These are phyloP conservation scores for Lactifluus echinatus DNA, from an alignment of 768 basidiomycete species.

Conservation along the genomic window DNA sequence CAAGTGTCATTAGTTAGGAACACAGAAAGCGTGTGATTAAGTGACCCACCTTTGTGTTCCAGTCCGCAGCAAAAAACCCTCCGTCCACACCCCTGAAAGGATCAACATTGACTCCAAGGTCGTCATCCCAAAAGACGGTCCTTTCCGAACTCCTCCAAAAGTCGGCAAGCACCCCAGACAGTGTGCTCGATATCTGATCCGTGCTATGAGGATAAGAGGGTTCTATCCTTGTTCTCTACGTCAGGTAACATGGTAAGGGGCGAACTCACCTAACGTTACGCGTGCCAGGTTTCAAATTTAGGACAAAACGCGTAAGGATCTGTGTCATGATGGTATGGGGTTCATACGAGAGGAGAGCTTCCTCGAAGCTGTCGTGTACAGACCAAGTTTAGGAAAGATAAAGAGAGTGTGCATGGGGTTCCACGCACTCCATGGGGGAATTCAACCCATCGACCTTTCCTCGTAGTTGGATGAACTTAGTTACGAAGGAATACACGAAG, in stretches of 20 bases:
- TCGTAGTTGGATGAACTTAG: conserved; percentile 69
- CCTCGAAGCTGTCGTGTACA: conserved; percentile 54
- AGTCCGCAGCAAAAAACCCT: conserved; percentile 74
- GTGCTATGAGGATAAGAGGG: conserved; percentile 40
- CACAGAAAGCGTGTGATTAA: conserved; percentile 21
- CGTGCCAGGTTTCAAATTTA: conserved; percentile 79
- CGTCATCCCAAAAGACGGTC: conserved; percentile 75
- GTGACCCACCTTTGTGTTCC: conserved; percentile 68
- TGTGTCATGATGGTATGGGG: conserved; percentile 65
- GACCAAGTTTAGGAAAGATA: not conserved
- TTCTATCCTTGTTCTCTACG: conserved; percentile 29
- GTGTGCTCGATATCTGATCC: conserved; percentile 75
- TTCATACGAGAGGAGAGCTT: conserved; percentile 63
- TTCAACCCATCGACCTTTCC: conserved; percentile 72
- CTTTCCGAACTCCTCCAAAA: conserved; percentile 66
- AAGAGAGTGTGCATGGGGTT: conserved; percentile 19
- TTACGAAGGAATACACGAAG: conserved; percentile 80
- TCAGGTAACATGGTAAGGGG: conserved; percentile 26
- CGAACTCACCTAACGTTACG: conserved; percentile 77
- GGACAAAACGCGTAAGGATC: conserved; percentile 66
- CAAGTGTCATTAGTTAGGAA: conserved; percentile 21
- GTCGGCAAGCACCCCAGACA: conserved; percentile 59
- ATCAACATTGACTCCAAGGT: conserved; percentile 55
- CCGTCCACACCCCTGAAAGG: conserved; percentile 57
- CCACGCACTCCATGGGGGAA: conserved; percentile 73